Base-by-base conservation (phyloP, 768 basidiomycete species). In the Trametes gibbosa region DNA sequence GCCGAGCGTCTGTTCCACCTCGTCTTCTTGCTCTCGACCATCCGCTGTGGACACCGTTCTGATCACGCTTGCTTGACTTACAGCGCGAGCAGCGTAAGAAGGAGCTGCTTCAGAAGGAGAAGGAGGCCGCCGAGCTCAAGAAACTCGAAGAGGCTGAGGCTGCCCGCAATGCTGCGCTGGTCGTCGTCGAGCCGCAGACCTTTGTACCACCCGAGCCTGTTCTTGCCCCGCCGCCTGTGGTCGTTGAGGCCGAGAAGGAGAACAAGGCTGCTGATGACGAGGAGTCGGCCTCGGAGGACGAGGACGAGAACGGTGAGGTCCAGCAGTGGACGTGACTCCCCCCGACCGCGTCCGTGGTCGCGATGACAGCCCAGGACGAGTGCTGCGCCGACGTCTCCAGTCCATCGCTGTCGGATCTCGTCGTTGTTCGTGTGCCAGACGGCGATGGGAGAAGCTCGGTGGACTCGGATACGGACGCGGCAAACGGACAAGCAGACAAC, bases 91-190 rank as follows among this genome's bases (percentile, higher is more conserved):
- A 74, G 48, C 77, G 80, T 53, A 75, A 77, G 53, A 75, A 76
- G 57, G 78, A 79, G 35, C 63, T 73, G 23, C 53, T 73, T 4
- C 69, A 75, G 55, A 85, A 83, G 69, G 82, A 81, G 65, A 79
- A 80, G 58, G 79, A 80, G 67, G 83, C 85, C 72, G 81, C 81
- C 50, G 84, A 83, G 69, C 76, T 81, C 50, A 84, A 88, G 70
- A 83, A 84, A 73, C 85, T 86, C 66, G 84, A 88, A 63, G 78
- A 72, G 62, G 83, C 82, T 68, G 84, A 84, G 72, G 63, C 59
- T 21, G 62, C 65, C 56, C 64, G 68, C 54, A 64, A 68, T 41
- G 63, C 54, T 23, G 60, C 62, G 19, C 61, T 52, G 57, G 65
- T 53, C 37, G 7, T 41, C 13, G 50, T 45, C n/a, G 35, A 47